Base-by-base conservation (phyloP, 805 yeast genomes). In the Metschnikowia arizonensis region DNA sequence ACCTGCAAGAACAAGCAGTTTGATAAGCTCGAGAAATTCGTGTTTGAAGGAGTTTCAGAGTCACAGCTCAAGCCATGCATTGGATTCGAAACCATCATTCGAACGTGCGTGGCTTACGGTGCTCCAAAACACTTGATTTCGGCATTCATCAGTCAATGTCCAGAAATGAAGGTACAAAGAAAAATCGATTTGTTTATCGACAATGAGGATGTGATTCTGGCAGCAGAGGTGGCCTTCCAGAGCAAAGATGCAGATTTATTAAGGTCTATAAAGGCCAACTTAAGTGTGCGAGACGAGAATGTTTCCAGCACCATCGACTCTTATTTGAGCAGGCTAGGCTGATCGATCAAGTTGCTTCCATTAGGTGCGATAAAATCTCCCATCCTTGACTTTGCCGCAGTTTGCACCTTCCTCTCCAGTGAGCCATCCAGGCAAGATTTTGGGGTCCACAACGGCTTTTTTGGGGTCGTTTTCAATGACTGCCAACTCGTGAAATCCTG, bases 401-500 rank as follows among this genome's bases (percentile, higher is more conserved):
- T 65, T 63, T 1, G 63, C 54, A 0, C 85, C 84, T 49, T 82
- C 82, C 59, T 85, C 88, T 2, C 95, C 95, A 3, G 90, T 80
- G 26, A 87, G 61, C 90, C 89, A 87, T 25, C 80, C 76, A 0
- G 96, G 95, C 12, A 85, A 63, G 0, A 53, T 66, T n/a, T 72
- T 65, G 0, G 85, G 75, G 52, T 84, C 75, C 1, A 82, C 62
- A 0, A 73, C 55, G 75, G 50, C 65, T 46, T 42, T 68, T 68
- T 54, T 49, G 14, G 54, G 42, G 14, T 59, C 58, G 0, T 47
- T 41, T 2, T 62, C 51, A 11, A 31, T 21, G 1, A 62, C 65
- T 23, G 88, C 76, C 14, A 87, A 66, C 55, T 85, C 83, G 60
- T 85, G 88, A 31, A 87, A 56, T 0, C 96, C 96, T 2, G 80